phyloP scores from a whole-genome alignment of 2,329 filamentous ascomycete genomes.

The Aspergillus sp. region DNA sequence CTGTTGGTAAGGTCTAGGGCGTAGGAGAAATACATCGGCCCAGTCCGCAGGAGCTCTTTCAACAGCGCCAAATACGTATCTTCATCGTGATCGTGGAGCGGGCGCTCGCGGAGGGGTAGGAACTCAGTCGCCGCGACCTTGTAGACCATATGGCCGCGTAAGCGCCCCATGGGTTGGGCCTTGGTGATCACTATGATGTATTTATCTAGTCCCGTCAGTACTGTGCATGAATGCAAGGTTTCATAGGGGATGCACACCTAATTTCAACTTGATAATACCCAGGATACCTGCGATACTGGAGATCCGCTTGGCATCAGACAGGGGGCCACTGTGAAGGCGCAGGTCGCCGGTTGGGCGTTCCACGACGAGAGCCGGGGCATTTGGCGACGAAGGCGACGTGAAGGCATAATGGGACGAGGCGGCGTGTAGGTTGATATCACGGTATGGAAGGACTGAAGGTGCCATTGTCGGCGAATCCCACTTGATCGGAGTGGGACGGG shows the following conservation, averaged over 20 bases:
- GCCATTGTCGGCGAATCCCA: slow-evolving; percentile 26
- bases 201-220: slow-evolving; percentile 61
- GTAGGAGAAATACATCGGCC: slow-evolving; percentile 98
- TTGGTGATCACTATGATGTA: slow-evolving; percentile 97
- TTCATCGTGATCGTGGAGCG: slow-evolving; percentile 89
- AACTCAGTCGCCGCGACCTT: slow-evolving; percentile 89
- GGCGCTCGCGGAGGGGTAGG: slow-evolving; percentile 86
- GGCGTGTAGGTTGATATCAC: slow-evolving; percentile 95
- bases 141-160: slow-evolving; percentile 96
- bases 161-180: slow-evolving; percentile 80
- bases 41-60: slow-evolving; percentile 74
- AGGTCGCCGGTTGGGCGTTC: slow-evolving; percentile 91
- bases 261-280: slow-evolving; percentile 86
- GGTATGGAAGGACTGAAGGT: slow-evolving; percentile 63
- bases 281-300: slow-evolving; percentile 94
- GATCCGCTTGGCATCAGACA: slow-evolving; percentile 75
- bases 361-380: slow-evolving; percentile 81
- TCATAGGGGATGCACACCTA: slow-evolving; percentile 59
- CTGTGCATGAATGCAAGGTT: background rate
- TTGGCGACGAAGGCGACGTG: slow-evolving; percentile 88
- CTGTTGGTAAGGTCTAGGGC: slow-evolving; percentile 94
- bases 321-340: slow-evolving; percentile 74
- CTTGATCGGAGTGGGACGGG: background rate
- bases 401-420: slow-evolving; percentile 93
- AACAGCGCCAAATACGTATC: slow-evolving; percentile 84